Evolutionary conservation across 352 stramenopile genomes (phyloP), one percentile per base, ranked within the genome.

Genomic region (Phytophthora litchii): DNA sequence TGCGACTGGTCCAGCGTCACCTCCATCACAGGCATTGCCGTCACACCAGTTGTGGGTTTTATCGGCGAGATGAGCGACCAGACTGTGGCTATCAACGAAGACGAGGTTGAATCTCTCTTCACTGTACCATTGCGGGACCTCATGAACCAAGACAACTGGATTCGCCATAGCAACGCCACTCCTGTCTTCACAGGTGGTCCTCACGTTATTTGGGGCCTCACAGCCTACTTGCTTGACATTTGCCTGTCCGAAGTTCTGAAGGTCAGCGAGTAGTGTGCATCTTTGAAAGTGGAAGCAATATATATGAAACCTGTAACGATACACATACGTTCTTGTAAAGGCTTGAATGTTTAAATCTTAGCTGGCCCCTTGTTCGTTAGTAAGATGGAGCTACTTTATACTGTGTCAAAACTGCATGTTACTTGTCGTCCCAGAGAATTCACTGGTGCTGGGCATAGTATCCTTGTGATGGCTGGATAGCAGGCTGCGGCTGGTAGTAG

Each of bases 11-110:
- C 83, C 42, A 94, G 95, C 58, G 87, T 98, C 44, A 88, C 92
- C 20, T 96, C 91, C 13, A 96, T 98, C 59, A 98, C 97, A 29
- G 97, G 97, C 46, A 95, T 99, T 47, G 96, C 95, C 23, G 97
- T 99, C n/a, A 99, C 97, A 37, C 97, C 97, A 1, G 91, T 99
- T 32, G 94, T 99, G 0, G 97, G 96, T 7, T 99, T 91, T 55
- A 72, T 99, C 47, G 96, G 95, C 31, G 95, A 98, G 63, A 86
- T 99, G 60, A 89, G 80, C 47, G 81, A 95, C 53, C 76, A 91
- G 34, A 86, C 91, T 31, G 67, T 99, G 10, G 78, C 90, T 20
- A 95, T 97, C 35, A 99, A 99, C 64, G 78, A 95, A 34, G 83
- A 96, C 56, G 97, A 99, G 76, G 96, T 99, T 21, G 86, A 97